A percentile compares a stretch with the other conserved stretches of the same genome.
Evolutionary conservation across 1,284 basidiomycete species (phyloP).

Genomic region (Ganoderma lingzhi): DNA sequence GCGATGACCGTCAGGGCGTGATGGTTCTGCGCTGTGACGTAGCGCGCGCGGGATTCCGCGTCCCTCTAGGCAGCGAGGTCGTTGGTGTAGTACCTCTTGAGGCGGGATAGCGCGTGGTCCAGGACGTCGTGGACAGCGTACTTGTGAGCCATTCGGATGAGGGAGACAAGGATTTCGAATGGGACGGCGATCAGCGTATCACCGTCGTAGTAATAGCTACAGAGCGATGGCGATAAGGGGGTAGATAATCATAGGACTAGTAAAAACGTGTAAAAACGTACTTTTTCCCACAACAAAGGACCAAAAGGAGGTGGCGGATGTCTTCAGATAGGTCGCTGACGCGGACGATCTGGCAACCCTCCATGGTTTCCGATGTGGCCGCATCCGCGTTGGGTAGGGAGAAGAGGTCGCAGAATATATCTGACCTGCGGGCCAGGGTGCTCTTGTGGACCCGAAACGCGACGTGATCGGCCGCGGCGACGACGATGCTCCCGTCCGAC

Average conservation of each 20-base stretch:
- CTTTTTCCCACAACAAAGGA: constrained; percentile 4
- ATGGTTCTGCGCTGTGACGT: neutral
- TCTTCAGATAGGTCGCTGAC: neutral
- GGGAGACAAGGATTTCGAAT: constrained; percentile 2
- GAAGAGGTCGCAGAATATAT: constrained; percentile 6
- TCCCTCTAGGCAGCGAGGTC: constrained; percentile 4
- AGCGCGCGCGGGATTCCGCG: neutral
- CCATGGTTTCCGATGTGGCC: neutral
- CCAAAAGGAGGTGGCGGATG: neutral
- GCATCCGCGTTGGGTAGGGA: neutral
- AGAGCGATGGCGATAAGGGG: neutral
- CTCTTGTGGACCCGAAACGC: constrained; percentile 6
- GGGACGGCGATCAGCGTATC: constrained; percentile 10
- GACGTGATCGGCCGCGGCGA: constrained; percentile 3
- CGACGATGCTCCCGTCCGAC: constrained; percentile 33
- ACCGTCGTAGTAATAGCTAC: constrained; percentile 17
- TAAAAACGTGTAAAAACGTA: neutral
- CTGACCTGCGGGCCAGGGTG: neutral
- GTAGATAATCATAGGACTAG: neutral
- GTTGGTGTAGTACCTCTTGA: constrained; percentile 13
- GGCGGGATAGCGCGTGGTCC: neutral
- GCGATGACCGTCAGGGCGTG: neutral
- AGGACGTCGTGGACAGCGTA: constrained; percentile 7
- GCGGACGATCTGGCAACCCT: neutral
- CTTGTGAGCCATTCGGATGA: constrained; percentile 23